phyloP scores from a whole-genome alignment of 23 red algal genomes.

The Agarophyton chilense region DNA sequence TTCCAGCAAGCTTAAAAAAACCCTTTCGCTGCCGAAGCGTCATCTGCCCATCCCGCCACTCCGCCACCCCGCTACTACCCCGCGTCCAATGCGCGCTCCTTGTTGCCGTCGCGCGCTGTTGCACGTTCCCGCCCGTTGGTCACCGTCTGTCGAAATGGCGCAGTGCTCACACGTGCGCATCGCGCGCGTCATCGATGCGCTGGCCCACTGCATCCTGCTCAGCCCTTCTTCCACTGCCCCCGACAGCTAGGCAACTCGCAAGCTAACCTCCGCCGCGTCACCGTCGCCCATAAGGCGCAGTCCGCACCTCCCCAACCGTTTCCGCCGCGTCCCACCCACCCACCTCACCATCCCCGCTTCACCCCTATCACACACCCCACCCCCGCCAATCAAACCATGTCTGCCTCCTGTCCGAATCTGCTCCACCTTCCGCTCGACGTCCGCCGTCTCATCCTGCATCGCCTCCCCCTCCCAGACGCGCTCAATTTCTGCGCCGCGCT shows the following conservation, averaged over 20 bases:
- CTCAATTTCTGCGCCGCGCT: slow-evolving; percentile 25
- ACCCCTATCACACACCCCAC: too few species aligned
- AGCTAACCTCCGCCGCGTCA: not conserved
- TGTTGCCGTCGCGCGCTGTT: too few species aligned
- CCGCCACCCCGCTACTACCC: not conserved
- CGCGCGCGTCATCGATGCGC: slow-evolving; percentile 1
- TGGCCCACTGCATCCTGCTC: slow-evolving; percentile 6
- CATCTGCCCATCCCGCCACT: not conserved
- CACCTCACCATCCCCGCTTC: not conserved
- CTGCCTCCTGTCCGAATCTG: not conserved
- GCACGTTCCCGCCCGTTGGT: not conserved
- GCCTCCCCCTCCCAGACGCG: slow-evolving; percentile 36
- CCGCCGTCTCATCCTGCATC: not conserved
- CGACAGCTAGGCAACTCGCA: too few species aligned
- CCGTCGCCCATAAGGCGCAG: not conserved
- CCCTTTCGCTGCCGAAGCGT: too few species aligned
- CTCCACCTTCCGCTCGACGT: slow-evolving; percentile 45
- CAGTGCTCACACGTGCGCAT: too few species aligned
- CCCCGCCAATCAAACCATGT: not conserved
- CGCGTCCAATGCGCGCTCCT: not conserved
- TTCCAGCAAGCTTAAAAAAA: too few species aligned
- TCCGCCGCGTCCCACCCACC: not conserved
- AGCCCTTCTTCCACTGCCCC: slow-evolving; percentile 11
- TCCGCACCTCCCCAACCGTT: not conserved
- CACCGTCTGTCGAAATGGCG: not conserved